phyloP scores from a whole-genome alignment of 2,329 filamentous ascomycete species.

The Colletotrichum sp. region DNA sequence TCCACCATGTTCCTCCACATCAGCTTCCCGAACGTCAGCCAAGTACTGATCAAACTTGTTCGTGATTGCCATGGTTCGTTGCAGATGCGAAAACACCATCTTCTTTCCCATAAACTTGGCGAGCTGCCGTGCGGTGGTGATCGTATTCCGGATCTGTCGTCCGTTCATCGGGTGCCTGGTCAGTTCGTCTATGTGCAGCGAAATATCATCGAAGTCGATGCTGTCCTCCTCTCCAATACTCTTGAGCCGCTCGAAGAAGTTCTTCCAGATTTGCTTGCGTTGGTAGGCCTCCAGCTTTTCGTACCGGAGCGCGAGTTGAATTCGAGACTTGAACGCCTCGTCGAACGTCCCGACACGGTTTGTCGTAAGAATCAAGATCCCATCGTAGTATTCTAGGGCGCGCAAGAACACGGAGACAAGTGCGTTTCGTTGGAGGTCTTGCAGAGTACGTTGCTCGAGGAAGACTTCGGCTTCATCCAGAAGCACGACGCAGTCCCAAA shows the following conservation, averaged over 20 bases:
- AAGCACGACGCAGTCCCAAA: slow-evolving; percentile 35
- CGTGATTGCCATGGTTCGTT: background rate
- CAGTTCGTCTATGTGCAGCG: background rate
- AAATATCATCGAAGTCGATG: background rate
- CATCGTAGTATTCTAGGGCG: background rate
- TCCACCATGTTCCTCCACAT: background rate
- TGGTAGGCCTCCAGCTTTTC: background rate
- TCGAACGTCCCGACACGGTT: slow-evolving; percentile 43
- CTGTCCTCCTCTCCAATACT: background rate
- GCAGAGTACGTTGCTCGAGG: slow-evolving; percentile 25
- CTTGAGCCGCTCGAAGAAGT: background rate
- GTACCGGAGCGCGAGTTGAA: slow-evolving; percentile 26
- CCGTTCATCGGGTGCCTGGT: background rate
- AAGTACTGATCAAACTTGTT: background rate
- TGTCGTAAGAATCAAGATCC: slow-evolving; percentile 46
- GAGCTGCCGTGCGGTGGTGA: background rate
- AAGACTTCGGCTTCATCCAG: slow-evolving; percentile 34
- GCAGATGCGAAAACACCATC: background rate
- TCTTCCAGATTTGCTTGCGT: background rate
- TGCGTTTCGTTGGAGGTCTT: slow-evolving; percentile 66
- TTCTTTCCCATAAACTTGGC: background rate
- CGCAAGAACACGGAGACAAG: slow-evolving; percentile 34
- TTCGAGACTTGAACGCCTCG: slow-evolving; percentile 43
- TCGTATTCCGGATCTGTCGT: background rate
- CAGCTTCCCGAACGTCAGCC: background rate